phyloP scores from a whole-genome alignment of 1,284 basidiomycete genomes.

The Ganoderma resinaceum region DNA sequence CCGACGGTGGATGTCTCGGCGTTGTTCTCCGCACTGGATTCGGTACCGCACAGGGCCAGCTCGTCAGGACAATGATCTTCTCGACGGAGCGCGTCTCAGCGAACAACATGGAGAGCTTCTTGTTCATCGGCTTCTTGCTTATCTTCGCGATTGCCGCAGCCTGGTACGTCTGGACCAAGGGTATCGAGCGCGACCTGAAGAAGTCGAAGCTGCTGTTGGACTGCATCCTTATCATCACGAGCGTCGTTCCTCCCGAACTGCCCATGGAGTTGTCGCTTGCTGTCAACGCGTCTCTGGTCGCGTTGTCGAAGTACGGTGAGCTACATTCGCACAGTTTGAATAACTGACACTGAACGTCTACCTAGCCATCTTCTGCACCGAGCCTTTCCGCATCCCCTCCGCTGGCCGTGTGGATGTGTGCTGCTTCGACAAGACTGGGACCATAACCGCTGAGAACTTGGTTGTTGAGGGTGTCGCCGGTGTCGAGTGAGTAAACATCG shows the following conservation, averaged over 20 bases:
- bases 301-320: constrained; percentile 89
- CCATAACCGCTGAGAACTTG: constrained; percentile 94
- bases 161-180: constrained; percentile 96
- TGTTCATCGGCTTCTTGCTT: constrained; percentile 95
- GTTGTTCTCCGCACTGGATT: constrained; percentile 95
- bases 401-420: constrained; percentile 96
- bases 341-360: neutral
- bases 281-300: constrained; percentile 93
- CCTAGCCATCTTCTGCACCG: constrained; percentile 95
- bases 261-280: constrained; percentile 97
- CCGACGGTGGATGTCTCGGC: constrained; percentile 90
- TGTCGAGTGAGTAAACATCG: constrained; percentile 66
- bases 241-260: constrained; percentile 93
- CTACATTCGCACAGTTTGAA: neutral
- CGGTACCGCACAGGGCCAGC: constrained; percentile 94
- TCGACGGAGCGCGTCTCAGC: constrained; percentile 94
- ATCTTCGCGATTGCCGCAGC: constrained; percentile 96
- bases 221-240: constrained; percentile 94
- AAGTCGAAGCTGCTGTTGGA: constrained; percentile 94
- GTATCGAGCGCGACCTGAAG: constrained; percentile 89
- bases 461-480: constrained; percentile 93
- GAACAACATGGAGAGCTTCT: constrained; percentile 92
- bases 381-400: constrained; percentile 94
- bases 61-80: constrained; percentile 98
- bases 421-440: constrained; percentile 98